Conservation (phyloP, 768 basidiomycete species). For the Lactifluus pinguis region DNA sequence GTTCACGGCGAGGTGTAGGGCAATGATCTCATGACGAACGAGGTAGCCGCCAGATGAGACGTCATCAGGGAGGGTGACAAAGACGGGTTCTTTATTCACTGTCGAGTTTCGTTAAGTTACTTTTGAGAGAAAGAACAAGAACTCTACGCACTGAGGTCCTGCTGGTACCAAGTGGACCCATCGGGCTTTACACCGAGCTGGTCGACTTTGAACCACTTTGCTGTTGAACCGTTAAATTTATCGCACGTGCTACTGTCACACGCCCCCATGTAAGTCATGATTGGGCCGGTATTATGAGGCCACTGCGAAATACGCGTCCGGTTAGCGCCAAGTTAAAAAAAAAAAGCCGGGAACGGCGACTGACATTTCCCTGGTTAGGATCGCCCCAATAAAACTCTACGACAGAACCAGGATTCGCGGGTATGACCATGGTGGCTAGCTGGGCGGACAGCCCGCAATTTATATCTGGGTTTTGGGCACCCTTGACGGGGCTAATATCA, state of each 20-base stretch:
- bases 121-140: not conserved
- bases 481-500: constrained; percentile 39
- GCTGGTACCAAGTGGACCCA: constrained; percentile 24
- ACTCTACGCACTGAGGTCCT: constrained; percentile 23
- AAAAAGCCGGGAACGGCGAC: not conserved
- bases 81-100: constrained; percentile 23
- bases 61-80: constrained; percentile 30
- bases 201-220: constrained; percentile 63
- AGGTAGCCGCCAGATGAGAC: constrained; percentile 65
- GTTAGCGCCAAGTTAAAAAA: not conserved
- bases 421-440: constrained; percentile 37
- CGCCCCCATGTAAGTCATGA: constrained; percentile 65
- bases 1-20: constrained; percentile 54
- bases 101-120: not conserved
- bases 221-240: constrained; percentile 48
- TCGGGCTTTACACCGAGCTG: constrained; percentile 23
- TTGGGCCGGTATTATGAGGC: constrained; percentile 57
- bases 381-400: constrained; percentile 46
- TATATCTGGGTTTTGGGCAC: constrained; percentile 39
- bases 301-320: constrained; percentile 24
- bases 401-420: constrained; percentile 47
- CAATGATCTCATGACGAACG: constrained; percentile 73
- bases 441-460: constrained; percentile 54
- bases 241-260: constrained; percentile 49
- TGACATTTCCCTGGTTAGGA: constrained; percentile 28